Percentiles rank a stretch among this genome's conserved stretches.
phyloP scores from a whole-genome alignment of 768 basidiomycete genomes.

The Lenzites betulinus region DNA sequence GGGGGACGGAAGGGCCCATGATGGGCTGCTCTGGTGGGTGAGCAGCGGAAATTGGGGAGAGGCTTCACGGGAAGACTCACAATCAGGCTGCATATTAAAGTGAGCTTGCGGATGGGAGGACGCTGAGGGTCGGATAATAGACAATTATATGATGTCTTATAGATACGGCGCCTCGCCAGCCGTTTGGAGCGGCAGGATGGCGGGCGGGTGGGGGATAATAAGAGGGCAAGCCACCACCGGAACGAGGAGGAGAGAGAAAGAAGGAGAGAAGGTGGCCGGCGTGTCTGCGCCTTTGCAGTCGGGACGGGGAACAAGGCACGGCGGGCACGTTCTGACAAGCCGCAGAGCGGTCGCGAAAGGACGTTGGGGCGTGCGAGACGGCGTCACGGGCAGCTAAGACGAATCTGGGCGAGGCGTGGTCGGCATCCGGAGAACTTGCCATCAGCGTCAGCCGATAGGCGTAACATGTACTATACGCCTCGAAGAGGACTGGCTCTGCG shows the following conservation, averaged over 20 bases:
- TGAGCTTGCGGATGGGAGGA: no score
- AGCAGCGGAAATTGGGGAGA: not conserved
- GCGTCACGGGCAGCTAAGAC: slow-evolving; percentile 10
- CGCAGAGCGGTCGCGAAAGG: not conserved
- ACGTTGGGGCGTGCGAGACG: not conserved
- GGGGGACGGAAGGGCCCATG: not conserved
- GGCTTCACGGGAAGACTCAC: not conserved
- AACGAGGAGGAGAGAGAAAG: not conserved
- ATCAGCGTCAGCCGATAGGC: not conserved
- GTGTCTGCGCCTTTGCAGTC: not conserved
- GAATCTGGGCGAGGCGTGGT: slow-evolving; percentile 6
- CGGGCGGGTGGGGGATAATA: not conserved
- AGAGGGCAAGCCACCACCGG: not conserved
- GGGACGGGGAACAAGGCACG: slow-evolving; percentile 12
- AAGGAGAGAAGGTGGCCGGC: not conserved
- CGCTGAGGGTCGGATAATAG: no score
- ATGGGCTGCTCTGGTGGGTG: not conserved
- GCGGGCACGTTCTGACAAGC: slow-evolving; percentile 1
- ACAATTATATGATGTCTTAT: no score
- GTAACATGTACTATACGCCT: not conserved
- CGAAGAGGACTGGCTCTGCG: not conserved
- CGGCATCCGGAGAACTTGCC: slow-evolving; percentile 2
- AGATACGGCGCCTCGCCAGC: not conserved
- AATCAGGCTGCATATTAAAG: slow-evolving; percentile 7
- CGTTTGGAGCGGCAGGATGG: not conserved